Conservation (phyloP, 129 eudicot species). For the Chrysanthemum makinoi region DNA sequence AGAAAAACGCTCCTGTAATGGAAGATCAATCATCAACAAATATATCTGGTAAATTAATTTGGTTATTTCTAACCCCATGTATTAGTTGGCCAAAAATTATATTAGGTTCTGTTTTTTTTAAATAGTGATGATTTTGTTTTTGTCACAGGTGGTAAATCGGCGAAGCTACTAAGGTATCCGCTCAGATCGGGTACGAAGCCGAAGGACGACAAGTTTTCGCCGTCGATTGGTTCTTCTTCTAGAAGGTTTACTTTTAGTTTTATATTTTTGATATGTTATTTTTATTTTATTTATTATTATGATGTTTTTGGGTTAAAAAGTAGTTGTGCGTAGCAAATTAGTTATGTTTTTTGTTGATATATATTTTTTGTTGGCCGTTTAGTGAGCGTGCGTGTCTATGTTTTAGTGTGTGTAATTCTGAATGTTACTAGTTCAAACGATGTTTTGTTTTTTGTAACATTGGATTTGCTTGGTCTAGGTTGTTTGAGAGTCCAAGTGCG, state of each 20-base stretch:
- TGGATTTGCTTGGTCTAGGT: no score
- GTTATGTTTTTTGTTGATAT: no score
- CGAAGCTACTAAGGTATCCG: constrained; percentile 70
- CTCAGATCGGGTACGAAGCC: constrained; percentile 65
- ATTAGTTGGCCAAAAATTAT: no score
- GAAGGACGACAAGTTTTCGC: constrained; percentile 55
- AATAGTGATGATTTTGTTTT: background rate
- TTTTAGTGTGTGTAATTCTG: no score
- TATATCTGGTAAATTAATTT: constrained; percentile 32
- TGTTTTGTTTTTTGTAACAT: no score
- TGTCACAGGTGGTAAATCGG: constrained; percentile 32
- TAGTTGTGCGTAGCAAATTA: no score
- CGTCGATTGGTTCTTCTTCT: constrained; percentile 44
- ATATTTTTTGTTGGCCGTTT: no score
- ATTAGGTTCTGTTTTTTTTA: background rate
- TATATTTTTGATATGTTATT: background rate
- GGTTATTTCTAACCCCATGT: background rate
- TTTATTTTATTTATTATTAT: background rate
- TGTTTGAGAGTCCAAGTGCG: no score
- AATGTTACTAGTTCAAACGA: no score
- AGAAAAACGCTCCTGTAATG: constrained; percentile 22
- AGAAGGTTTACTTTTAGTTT: constrained; percentile 43
- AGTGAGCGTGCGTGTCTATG: no score
- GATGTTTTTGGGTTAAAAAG: background rate
- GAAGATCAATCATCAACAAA: constrained; percentile 35